Evolutionary conservation across 371 early-diverging fungal species (phyloP).

Genomic region (Mortierella sp.): DNA sequence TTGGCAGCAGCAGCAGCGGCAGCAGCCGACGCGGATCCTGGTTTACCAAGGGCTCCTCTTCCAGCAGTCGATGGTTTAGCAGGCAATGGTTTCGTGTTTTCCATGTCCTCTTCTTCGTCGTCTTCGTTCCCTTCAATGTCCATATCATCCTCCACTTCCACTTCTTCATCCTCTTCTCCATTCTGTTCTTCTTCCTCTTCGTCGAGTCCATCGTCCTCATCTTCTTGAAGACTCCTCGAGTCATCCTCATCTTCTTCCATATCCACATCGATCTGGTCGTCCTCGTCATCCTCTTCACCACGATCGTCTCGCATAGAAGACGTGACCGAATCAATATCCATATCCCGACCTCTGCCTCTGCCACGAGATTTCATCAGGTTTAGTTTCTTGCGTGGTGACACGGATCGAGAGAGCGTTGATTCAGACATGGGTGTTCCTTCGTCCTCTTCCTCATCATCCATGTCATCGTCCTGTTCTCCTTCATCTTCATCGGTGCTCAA

Average conservation of each 20-base stretch:
- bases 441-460: slow-evolving; percentile 22
- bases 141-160: slow-evolving; percentile 35
- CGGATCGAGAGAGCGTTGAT: slow-evolving; percentile 10
- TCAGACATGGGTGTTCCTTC: slow-evolving; percentile 13
- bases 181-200: slow-evolving; percentile 53
- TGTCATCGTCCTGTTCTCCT: slow-evolving; percentile 20
- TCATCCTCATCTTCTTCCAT: slow-evolving; percentile 52
- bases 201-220: slow-evolving; percentile 52
- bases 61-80: slow-evolving; percentile 10
- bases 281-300: slow-evolving; percentile 40
- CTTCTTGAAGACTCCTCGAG: slow-evolving; percentile 24
- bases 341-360: slow-evolving; percentile 12
- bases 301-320: slow-evolving; percentile 15
- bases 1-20: too few species aligned
- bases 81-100: slow-evolving; percentile 39
- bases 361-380: slow-evolving; percentile 3
- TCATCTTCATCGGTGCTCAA: slow-evolving; percentile 29
- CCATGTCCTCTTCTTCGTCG: slow-evolving; percentile 37
- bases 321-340: slow-evolving; percentile 26
- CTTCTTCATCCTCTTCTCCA: slow-evolving; percentile 55
- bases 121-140: slow-evolving; percentile 16
- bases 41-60: slow-evolving; percentile 2
- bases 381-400: slow-evolving; percentile 27
- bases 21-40: too few species aligned
- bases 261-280: slow-evolving; percentile 50